phyloP scores from a whole-genome alignment of 192 early-diverging fungal species.

The Dimargaris verticillata region DNA sequence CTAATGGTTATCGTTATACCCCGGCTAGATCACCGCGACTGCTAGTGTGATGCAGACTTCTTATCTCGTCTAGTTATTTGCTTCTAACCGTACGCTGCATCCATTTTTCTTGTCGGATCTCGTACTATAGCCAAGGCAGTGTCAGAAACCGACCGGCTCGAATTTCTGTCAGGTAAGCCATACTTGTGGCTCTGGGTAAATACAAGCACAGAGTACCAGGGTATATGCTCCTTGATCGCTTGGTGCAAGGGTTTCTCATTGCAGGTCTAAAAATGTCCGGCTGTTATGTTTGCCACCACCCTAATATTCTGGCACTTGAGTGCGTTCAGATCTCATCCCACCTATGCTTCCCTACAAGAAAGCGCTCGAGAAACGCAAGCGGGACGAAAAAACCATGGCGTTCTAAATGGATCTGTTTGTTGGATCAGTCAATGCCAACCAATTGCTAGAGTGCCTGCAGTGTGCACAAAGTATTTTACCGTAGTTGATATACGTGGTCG shows the following conservation, averaged over 20 bases:
- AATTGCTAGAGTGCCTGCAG: too few relatives aligned
- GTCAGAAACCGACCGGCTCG: background rate
- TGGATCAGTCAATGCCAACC: too few relatives aligned
- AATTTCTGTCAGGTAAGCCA: constrained; percentile 1
- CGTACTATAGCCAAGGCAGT: constrained; percentile 4
- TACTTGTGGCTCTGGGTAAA: background rate
- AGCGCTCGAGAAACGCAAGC: constrained; percentile 1
- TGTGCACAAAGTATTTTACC: too few relatives aligned
- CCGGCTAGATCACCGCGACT: background rate
- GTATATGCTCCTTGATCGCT: background rate
- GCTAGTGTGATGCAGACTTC: background rate
- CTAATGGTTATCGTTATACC: too few relatives aligned
- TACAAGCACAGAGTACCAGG: background rate
- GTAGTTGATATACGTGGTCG: too few relatives aligned
- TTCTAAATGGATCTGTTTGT: background rate
- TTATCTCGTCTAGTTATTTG: background rate
- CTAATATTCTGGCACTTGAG: background rate
- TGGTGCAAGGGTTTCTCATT: background rate
- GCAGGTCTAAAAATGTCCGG: background rate
- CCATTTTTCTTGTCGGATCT: background rate
- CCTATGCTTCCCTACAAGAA: background rate
- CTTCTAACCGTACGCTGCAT: background rate
- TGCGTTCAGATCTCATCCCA: background rate
- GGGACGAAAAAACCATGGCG: background rate
- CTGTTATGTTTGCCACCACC: background rate